Conservation (phyloP, 441 rosid genomes). For the Codiaeum variegatum region DNA sequence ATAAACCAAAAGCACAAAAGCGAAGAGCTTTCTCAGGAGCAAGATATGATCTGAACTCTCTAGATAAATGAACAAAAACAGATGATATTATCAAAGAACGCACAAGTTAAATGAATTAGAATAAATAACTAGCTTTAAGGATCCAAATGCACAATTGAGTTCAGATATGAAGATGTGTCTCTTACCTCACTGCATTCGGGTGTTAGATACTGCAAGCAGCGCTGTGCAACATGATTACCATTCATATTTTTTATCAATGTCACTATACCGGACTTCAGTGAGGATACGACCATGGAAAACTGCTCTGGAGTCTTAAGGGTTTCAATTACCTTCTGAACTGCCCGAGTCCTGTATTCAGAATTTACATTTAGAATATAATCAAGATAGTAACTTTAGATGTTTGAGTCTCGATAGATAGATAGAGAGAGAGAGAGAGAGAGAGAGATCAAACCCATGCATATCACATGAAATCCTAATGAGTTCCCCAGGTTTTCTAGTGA, state of each 20-base stretch:
- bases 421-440: slow-evolving; percentile 15
- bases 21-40: neutral
- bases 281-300: slow-evolving; percentile 43
- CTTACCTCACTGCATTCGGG: slow-evolving; percentile 58
- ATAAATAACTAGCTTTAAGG: neutral
- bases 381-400: slow-evolving; percentile 7
- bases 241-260: slow-evolving; percentile 68
- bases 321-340: slow-evolving; percentile 74
- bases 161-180: neutral
- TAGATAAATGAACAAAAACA: neutral
- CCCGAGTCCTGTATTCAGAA: slow-evolving; percentile 54
- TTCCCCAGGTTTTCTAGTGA: slow-evolving; percentile 51
- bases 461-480: slow-evolving; percentile 75
- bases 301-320: slow-evolving; percentile 54
- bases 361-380: slow-evolving; percentile 4
- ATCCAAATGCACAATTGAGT: neutral
- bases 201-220: slow-evolving; percentile 56
- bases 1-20: neutral
- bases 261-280: slow-evolving; percentile 64
- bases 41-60: neutral
- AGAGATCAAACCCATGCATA: slow-evolving; percentile 65
- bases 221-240: slow-evolving; percentile 76
- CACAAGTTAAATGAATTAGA: neutral
- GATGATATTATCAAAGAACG: neutral
- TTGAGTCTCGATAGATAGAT: neutral